phyloP scores from a whole-genome alignment of 2,329 filamentous ascomycete genomes.

The Talaromyces sp. region DNA sequence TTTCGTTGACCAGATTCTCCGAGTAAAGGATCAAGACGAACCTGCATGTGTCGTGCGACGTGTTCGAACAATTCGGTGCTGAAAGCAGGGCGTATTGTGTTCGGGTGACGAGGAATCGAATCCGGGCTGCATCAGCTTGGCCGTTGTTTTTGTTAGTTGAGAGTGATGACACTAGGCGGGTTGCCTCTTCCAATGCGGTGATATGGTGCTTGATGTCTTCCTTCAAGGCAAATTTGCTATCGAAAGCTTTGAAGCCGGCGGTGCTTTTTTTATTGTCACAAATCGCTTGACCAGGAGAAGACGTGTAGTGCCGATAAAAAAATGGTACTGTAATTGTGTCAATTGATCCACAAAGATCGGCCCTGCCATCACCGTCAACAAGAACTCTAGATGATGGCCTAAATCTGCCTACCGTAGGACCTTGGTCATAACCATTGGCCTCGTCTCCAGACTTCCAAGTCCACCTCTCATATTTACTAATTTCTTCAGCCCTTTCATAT shows the following conservation, averaged over 20 bases:
- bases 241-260: not conserved
- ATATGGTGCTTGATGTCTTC: not conserved
- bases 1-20: not conserved
- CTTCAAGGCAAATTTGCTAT: not conserved
- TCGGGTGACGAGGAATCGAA: slow-evolving; percentile 12
- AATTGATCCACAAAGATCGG: slow-evolving; percentile 10
- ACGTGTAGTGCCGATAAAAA: not conserved
- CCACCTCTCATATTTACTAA: slow-evolving; percentile 15
- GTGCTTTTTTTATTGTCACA: not conserved
- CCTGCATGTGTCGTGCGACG: not conserved
- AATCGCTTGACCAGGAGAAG: not conserved
- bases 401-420: slow-evolving; percentile 1
- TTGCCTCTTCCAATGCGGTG: not conserved
- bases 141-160: not conserved
- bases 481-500: slow-evolving; percentile 13
- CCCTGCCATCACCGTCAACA: not conserved
- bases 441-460: slow-evolving; percentile 7
- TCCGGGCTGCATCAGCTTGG: not conserved
- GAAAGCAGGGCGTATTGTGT: slow-evolving; percentile 14
- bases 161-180: not conserved
- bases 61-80: not conserved
- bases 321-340: slow-evolving; percentile 8
- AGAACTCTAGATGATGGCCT: not conserved
- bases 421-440: slow-evolving; percentile 15
- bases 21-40: slow-evolving; percentile 10